phyloP scores from a whole-genome alignment of 78 protist genomes.

The Pigoraptor vietnamica region DNA sequence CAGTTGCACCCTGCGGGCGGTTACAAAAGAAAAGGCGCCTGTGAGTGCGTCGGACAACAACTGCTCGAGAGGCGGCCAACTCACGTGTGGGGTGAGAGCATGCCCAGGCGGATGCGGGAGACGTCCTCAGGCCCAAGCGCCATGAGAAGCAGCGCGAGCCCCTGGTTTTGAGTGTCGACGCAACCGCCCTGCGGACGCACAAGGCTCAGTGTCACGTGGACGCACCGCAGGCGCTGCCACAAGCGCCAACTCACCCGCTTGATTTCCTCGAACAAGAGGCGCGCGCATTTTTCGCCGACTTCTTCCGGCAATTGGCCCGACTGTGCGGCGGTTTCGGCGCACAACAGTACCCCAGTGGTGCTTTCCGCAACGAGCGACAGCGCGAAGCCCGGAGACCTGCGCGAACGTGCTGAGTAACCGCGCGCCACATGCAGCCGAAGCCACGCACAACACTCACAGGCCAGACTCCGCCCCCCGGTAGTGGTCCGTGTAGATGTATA shows the following conservation, averaged over 20 bases:
- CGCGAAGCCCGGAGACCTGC: slow-evolving; percentile 78
- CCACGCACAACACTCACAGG: no score
- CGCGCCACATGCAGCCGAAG: no score
- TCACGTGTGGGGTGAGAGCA: slow-evolving; percentile 24
- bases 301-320: slow-evolving; percentile 71
- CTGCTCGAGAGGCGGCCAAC: neutral
- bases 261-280: slow-evolving; percentile 8
- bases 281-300: slow-evolving; percentile 58
- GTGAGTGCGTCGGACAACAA: neutral
- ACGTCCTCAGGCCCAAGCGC: slow-evolving; percentile 87
- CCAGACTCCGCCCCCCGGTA: slow-evolving; percentile 76
- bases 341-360: slow-evolving; percentile 59
- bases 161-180: slow-evolving; percentile 77
- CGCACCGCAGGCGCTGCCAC: neutral
- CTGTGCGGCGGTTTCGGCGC: slow-evolving; percentile 61
- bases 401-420: no score
- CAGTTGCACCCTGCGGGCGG: neutral
- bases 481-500: slow-evolving; percentile 87
- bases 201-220: neutral
- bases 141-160: slow-evolving; percentile 73
- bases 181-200: slow-evolving; percentile 70
- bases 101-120: slow-evolving; percentile 77
- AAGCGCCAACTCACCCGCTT: neutral
- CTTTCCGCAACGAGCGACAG: slow-evolving; percentile 84
- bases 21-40: neutral